Conservation (phyloP, 1,139 yeast genomes). For the Saccharomyces pastorianus region DNA sequence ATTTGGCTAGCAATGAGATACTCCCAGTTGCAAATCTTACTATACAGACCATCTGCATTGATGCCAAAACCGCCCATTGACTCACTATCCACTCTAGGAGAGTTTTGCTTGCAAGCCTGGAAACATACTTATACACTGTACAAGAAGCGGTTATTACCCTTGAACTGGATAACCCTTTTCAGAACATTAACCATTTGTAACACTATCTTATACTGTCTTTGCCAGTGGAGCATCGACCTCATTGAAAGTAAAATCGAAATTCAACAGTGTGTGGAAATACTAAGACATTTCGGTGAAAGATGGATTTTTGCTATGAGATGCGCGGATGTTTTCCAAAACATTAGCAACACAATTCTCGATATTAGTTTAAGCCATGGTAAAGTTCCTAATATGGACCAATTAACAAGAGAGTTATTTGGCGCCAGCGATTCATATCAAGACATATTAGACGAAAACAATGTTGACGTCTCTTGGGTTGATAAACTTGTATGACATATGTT, state of each 20-base stretch:
- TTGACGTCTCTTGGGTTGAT: constrained; percentile 36
- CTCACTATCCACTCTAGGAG: constrained; percentile 35
- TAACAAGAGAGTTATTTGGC: constrained; percentile 37
- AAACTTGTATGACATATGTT: constrained; percentile 10
- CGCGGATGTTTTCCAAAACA: constrained; percentile 37
- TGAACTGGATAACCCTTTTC: constrained; percentile 44
- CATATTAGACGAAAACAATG: constrained; percentile 37
- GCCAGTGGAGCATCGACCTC: constrained; percentile 40
- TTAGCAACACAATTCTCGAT: constrained; percentile 37
- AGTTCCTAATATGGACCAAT: constrained; percentile 35
- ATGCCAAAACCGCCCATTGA: constrained; percentile 38
- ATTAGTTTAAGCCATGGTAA: constrained; percentile 36
- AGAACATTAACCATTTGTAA: constrained; percentile 40
- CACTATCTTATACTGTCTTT: constrained; percentile 39
- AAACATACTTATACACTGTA: constrained; percentile 38
- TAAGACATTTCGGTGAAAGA: constrained; percentile 39
- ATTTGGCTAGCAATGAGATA: constrained; percentile 43
- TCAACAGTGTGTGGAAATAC: constrained; percentile 39
- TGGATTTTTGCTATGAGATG: constrained; percentile 42
- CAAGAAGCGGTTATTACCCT: constrained; percentile 37
- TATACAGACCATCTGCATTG: constrained; percentile 43
- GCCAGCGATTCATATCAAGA: constrained; percentile 41
- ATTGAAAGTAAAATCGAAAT: constrained; percentile 40
- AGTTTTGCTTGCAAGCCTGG: constrained; percentile 36
- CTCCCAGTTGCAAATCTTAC: constrained; percentile 37